Conservation (phyloP, 371 early-diverging fungal genomes). For the Syncephalastrum monosporum region DNA sequence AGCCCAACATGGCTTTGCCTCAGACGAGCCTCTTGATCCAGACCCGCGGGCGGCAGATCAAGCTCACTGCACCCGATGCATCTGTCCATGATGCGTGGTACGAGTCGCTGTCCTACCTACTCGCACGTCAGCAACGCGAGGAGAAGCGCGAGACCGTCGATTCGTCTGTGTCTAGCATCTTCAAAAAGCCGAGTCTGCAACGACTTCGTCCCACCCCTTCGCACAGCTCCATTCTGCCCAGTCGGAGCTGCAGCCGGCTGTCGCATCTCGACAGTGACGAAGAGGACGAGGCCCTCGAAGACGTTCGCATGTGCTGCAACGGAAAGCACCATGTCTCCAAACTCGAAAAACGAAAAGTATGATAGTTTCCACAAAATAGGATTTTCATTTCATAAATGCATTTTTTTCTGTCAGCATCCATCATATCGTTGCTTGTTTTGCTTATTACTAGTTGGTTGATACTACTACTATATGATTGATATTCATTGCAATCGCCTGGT, state of each 20-base stretch:
- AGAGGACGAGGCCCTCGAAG: conserved; percentile 47
- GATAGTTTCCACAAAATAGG: too few species aligned
- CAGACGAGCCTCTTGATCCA: conserved; percentile 63
- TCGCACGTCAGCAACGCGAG: conserved; percentile 20
- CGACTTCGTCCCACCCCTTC: conserved; percentile 17
- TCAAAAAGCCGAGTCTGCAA: conserved; percentile 34
- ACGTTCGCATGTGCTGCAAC: conserved; percentile 55
- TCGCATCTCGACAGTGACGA: conserved; percentile 13
- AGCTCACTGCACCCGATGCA: conserved; percentile 66
- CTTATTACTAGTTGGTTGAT: too few species aligned
- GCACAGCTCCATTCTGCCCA: conserved; percentile 10
- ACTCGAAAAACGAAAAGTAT: conserved; percentile 26
- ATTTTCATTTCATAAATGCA: too few species aligned
- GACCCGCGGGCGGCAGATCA: conserved; percentile 66
- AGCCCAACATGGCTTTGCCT: conserved; percentile 17
- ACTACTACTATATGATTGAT: too few species aligned
- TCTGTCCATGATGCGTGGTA: conserved; percentile 71
- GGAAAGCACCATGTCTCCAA: conserved; percentile 56
- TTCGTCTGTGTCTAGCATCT: conserved; percentile 21
- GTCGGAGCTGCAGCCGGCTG: conserved; percentile 1
- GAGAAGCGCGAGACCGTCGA: conserved; percentile 8
- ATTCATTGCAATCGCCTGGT: too few species aligned
- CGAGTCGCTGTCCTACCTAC: conserved; percentile 36
- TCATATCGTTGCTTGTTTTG: too few species aligned
- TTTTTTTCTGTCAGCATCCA: too few species aligned